A percentile compares a stretch with the other conserved stretches of the same genome.
These are phyloP conservation scores for Rosa hybrid DNA, from an alignment of 331 rosid genomes.

Conservation along the genomic window DNA sequence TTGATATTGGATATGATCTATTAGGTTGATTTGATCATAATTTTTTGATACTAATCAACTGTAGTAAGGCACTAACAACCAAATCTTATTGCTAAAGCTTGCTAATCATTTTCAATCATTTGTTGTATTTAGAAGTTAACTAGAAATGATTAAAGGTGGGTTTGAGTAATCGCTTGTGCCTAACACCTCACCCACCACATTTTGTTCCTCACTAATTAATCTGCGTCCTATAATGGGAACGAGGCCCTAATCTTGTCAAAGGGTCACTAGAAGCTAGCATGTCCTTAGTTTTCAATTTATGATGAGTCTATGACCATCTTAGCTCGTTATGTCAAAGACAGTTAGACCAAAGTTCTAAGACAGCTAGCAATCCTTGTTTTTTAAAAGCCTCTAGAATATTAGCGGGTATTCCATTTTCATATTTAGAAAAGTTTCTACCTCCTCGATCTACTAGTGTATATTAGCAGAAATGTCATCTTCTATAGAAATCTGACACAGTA, in stretches of 20 bases:
- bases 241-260: slow-evolving; percentile 15
- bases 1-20: background rate
- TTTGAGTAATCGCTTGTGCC: slow-evolving; percentile 26
- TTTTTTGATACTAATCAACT: slow-evolving; percentile 15
- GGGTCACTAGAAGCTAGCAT: background rate
- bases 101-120: slow-evolving; percentile 61
- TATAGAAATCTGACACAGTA: background rate
- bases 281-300: background rate
- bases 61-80: slow-evolving; percentile 18
- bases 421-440: background rate
- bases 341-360: slow-evolving; percentile 13
- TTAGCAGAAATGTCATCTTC: background rate
- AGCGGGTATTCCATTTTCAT: background rate
- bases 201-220: slow-evolving; percentile 18
- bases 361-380: slow-evolving; percentile 31
- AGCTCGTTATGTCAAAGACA: background rate
- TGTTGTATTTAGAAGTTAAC: slow-evolving; percentile 22
- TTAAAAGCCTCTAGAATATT: background rate
- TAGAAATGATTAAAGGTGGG: slow-evolving; percentile 27
- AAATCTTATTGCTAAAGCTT: slow-evolving; percentile 28
- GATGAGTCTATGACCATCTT: background rate
- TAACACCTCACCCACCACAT: slow-evolving; percentile 44
- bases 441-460: background rate
- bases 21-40: slow-evolving; percentile 20
- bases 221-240: slow-evolving; percentile 2